These are phyloP conservation scores for Collybia mongolica DNA, from an alignment of 768 basidiomycete genomes.

Conservation along the genomic window DNA sequence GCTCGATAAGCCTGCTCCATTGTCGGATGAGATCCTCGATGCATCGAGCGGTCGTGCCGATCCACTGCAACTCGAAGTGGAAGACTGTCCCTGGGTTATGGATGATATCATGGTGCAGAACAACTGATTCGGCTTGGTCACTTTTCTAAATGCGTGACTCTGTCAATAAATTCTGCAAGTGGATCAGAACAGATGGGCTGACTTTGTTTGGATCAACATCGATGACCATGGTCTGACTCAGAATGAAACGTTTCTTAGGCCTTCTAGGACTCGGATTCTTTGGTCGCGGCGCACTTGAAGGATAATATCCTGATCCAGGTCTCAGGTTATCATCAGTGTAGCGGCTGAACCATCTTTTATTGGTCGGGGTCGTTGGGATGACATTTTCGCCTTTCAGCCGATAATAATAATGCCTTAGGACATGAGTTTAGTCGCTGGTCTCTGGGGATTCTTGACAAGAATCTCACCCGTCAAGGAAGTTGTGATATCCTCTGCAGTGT, in stretches of 20 bases:
- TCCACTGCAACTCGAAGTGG: slow-evolving; percentile 98
- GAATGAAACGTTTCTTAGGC: slow-evolving; percentile 59
- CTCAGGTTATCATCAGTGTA: slow-evolving; percentile 43
- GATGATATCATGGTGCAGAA: slow-evolving; percentile 91
- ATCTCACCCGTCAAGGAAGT: slow-evolving; percentile 83
- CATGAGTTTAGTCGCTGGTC: slow-evolving; percentile 2
- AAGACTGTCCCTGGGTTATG: slow-evolving; percentile 95
- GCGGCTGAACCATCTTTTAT: slow-evolving; percentile 67
- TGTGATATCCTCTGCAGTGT: slow-evolving; percentile 76
- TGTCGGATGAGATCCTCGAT: slow-evolving; percentile 85
- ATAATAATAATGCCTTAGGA: slow-evolving; percentile 82
- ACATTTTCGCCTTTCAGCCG: slow-evolving; percentile 76
- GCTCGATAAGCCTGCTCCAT: slow-evolving; percentile 82
- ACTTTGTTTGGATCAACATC: slow-evolving; percentile 83
- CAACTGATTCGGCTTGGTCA: slow-evolving; percentile 83
- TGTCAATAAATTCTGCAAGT: slow-evolving; percentile 3
- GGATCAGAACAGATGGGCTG: slow-evolving; percentile 2
- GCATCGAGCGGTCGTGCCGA: slow-evolving; percentile 87
- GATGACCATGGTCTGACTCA: slow-evolving; percentile 90
- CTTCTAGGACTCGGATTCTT: slow-evolving; percentile 40
- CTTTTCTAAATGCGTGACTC: slow-evolving; percentile 51
- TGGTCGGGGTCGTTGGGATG: slow-evolving; percentile 57
- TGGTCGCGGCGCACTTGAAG: slow-evolving; percentile 32
- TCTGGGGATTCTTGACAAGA: background rate
- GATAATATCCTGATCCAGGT: slow-evolving; percentile 29